Evolutionary conservation across 1,284 basidiomycete genomes (phyloP).

Genomic region (Boletellus deceptivus): DNA sequence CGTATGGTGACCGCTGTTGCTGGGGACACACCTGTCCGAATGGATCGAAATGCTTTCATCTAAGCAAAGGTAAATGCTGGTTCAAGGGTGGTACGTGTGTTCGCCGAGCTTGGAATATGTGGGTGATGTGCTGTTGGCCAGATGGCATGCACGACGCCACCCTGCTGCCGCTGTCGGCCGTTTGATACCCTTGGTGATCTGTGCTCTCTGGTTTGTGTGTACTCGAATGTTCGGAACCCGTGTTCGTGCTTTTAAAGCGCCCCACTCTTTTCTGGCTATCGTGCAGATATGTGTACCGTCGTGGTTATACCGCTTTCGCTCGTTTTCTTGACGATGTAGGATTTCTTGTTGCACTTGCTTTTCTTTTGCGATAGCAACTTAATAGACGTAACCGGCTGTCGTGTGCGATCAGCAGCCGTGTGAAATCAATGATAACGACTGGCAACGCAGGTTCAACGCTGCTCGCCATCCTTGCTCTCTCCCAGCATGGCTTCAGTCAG

Average conservation of each 20-base stretch:
- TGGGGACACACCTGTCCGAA: constrained; percentile 82
- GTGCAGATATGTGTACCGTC: constrained; percentile 25
- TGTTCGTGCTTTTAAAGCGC: constrained; percentile 31
- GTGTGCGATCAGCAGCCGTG: constrained; percentile 26
- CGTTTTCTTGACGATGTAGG: constrained; percentile 29
- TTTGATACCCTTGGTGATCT: constrained; percentile 21
- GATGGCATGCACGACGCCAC: constrained; percentile 33
- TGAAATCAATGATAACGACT: constrained; percentile 36
- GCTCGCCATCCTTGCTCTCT: constrained; percentile 20
- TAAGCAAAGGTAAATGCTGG: constrained; percentile 75
- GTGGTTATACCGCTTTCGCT: constrained; percentile 28
- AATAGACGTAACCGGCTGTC: constrained; percentile 1
- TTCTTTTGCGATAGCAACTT: constrained; percentile 30
- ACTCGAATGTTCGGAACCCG: constrained; percentile 6
- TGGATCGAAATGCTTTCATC: constrained; percentile 64
- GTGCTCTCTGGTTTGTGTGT: constrained; percentile 1
- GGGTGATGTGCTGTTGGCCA: constrained; percentile 5
- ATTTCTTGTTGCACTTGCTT: not conserved
- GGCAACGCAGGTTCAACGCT: constrained; percentile 18
- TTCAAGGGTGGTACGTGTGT: constrained; percentile 69
- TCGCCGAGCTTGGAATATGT: not conserved
- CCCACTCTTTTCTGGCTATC: constrained; percentile 25
- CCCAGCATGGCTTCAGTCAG: constrained; percentile 44
- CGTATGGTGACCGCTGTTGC: constrained; percentile 68
- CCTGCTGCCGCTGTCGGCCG: constrained; percentile 14